phyloP scores from a whole-genome alignment of 2,329 filamentous ascomycete species.

The Cercospora sesami region DNA sequence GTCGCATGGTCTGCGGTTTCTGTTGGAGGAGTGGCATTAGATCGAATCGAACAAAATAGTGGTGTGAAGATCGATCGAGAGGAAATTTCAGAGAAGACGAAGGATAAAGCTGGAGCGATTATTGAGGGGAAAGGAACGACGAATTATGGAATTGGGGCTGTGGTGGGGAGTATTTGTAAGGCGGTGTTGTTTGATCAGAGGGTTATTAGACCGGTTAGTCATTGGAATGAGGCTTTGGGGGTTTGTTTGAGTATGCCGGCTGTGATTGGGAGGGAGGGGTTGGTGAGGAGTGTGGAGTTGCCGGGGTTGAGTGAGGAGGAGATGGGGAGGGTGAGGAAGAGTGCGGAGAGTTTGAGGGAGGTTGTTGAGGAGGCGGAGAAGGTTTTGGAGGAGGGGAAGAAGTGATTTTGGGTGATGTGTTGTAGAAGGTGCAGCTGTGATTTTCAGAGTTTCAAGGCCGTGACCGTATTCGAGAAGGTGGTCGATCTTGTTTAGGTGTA shows the following conservation, averaged over 20 bases:
- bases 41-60: conserved; percentile 33
- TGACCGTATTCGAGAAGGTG: background rate
- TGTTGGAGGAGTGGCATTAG: conserved; percentile 46
- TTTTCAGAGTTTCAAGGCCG: too few species aligned
- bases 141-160: conserved; percentile 53
- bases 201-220: conserved; percentile 51
- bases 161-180: conserved; percentile 52
- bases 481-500: background rate
- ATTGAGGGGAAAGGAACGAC: conserved; percentile 54
- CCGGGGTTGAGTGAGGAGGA: conserved; percentile 39
- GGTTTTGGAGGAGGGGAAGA: conserved; percentile 24
- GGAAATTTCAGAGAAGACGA: conserved; percentile 48
- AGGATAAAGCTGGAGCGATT: conserved; percentile 50
- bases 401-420: background rate
- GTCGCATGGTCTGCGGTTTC: conserved; percentile 51
- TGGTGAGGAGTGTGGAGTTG: conserved; percentile 44
- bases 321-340: conserved; percentile 37
- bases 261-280: conserved; percentile 51
- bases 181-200: conserved; percentile 53
- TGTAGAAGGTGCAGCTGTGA: too few species aligned
- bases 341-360: conserved; percentile 40
- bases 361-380: conserved; percentile 44
- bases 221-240: conserved; percentile 50
- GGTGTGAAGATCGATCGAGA: conserved; percentile 31
- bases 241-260: conserved; percentile 55